Base-by-base conservation (phyloP, 345 rosid species). In the Salix udensis region DNA sequence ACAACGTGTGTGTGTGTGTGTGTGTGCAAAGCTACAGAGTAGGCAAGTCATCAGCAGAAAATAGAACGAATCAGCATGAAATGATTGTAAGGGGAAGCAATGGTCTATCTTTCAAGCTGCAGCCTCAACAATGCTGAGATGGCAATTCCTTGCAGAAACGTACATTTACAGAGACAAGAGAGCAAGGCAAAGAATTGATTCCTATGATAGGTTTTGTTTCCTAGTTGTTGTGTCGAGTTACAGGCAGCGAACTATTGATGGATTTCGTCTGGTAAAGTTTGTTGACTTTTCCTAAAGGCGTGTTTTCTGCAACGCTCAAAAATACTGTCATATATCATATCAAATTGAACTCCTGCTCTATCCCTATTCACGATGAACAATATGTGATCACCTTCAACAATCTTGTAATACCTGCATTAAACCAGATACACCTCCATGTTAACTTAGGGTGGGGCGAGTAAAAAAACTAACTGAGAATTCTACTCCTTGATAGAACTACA, bases 301-400 rank as follows among this genome's bases (percentile, higher is more conserved):
- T 96, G 96, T 73, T 96, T 93, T 84, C 98, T 87, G 83, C 99
- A 96, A 8, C 97, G 88, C 77, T 93, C 88, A 52, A 96, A 96
- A 76, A 96, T 96, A 86, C 90, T 89, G 74, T 93, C 99, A n/a
- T 96, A 96, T 55, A 96, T 87, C 48, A 92, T 75, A 83, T 96
- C 99, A 21, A 93, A 96, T 73, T 91, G 91, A 61, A 92, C 88
- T 44, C 98, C 98, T 19, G 99, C 98, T 87, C 99, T 86, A 73
- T 96, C 99, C 73, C 97, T 75, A 76, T 90, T 93, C 61, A 96
- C 77, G 7, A 96, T 82, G 84, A 96, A 93, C 64, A 87, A 31
- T 31, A 96, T 85, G 85, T 96, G 99, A 86, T 96, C 99, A 12
- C 85, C 99, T 82, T 92, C 97, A 74, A 91, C 89, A 7, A 92